Percentiles rank a stretch among this genome's conserved stretches.
Evolutionary conservation across 768 basidiomycete genomes (phyloP).

Genomic region (Tylopilus sp.): DNA sequence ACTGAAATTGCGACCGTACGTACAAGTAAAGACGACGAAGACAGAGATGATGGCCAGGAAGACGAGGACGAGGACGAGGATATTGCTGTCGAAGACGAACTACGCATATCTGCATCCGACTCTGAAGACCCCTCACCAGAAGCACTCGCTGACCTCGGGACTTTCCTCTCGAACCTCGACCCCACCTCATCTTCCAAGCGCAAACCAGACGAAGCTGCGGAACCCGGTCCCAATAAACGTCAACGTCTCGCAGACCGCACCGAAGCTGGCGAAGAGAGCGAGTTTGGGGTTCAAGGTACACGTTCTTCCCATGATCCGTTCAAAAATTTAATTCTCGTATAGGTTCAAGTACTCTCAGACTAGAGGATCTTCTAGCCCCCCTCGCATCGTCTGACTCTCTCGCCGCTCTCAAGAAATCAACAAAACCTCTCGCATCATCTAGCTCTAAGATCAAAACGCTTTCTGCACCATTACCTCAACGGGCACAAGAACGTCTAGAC

Average conservation of each 20-base stretch:
- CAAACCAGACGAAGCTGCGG: conserved; percentile 22
- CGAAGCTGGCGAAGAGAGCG: conserved; percentile 76
- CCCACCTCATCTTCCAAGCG: conserved; percentile 58
- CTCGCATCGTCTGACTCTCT: conserved; percentile 58
- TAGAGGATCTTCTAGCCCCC: conserved; percentile 76
- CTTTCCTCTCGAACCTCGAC: conserved; percentile 68
- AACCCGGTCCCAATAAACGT: conserved; percentile 46
- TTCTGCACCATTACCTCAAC: conserved; percentile 79
- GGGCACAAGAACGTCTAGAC: conserved; percentile 86
- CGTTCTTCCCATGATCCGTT: background rate
- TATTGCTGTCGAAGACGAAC: conserved; percentile 37
- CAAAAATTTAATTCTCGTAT: background rate
- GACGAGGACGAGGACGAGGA: conserved; percentile 32
- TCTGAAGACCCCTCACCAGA: conserved; percentile 50
- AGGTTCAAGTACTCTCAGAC: conserved; percentile 47
- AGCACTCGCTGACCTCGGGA: conserved; percentile 66
- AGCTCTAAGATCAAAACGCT: conserved; percentile 58
- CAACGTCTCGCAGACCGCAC: conserved; percentile 64
- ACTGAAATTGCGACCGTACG: conserved; percentile 25
- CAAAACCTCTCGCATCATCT: conserved; percentile 57
- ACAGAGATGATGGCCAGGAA: too few relatives aligned
- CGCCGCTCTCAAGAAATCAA: conserved; percentile 64
- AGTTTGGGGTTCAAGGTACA: conserved; percentile 65
- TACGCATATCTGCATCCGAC: conserved; percentile 44
- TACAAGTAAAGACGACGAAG: conserved; percentile 37